Evolutionary conservation across 768 basidiomycete genomes (phyloP).

Genomic region (Suillus brevipes): DNA sequence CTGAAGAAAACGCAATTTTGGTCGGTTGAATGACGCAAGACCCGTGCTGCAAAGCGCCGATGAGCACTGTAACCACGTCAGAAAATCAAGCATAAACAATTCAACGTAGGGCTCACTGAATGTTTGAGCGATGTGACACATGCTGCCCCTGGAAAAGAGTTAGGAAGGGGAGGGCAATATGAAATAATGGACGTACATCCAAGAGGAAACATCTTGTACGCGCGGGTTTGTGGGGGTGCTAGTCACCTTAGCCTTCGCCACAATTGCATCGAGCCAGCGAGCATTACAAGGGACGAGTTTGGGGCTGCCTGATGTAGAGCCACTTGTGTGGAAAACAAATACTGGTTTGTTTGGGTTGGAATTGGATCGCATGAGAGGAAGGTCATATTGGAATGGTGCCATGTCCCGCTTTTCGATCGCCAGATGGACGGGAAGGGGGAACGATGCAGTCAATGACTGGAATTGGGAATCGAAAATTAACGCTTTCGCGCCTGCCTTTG

Average conservation of each 20-base stretch:
- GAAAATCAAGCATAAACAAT: slow-evolving; percentile 24
- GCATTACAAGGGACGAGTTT: slow-evolving; percentile 75
- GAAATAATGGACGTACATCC: slow-evolving; percentile 56
- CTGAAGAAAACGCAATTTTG: slow-evolving; percentile 59
- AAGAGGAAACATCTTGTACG: slow-evolving; percentile 68
- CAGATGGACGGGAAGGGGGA: slow-evolving; percentile 50
- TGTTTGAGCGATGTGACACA: slow-evolving; percentile 80
- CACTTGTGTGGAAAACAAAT: slow-evolving; percentile 79
- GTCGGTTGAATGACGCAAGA: slow-evolving; percentile 74
- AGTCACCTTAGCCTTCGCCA: slow-evolving; percentile 59
- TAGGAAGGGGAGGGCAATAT: slow-evolving; percentile 32
- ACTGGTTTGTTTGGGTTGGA: slow-evolving; percentile 43
- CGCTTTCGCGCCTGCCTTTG: slow-evolving; percentile 60
- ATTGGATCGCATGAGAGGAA: slow-evolving; percentile 44
- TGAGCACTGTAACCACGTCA: slow-evolving; percentile 50
- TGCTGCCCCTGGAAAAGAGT: slow-evolving; percentile 62
- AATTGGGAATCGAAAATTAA: slow-evolving; percentile 67
- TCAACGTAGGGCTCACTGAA: slow-evolving; percentile 54
- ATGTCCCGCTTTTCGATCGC: slow-evolving; percentile 43
- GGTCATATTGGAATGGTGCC: slow-evolving; percentile 35
- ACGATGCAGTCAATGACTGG: slow-evolving; percentile 39
- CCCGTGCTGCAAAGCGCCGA: slow-evolving; percentile 71
- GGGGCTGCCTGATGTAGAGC: slow-evolving; percentile 81
- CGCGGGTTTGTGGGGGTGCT: slow-evolving; percentile 47
- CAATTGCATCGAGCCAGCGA: slow-evolving; percentile 61